Base-by-base conservation (phyloP, 1,139 yeast genomes). In the Geotrichum candidum region DNA sequence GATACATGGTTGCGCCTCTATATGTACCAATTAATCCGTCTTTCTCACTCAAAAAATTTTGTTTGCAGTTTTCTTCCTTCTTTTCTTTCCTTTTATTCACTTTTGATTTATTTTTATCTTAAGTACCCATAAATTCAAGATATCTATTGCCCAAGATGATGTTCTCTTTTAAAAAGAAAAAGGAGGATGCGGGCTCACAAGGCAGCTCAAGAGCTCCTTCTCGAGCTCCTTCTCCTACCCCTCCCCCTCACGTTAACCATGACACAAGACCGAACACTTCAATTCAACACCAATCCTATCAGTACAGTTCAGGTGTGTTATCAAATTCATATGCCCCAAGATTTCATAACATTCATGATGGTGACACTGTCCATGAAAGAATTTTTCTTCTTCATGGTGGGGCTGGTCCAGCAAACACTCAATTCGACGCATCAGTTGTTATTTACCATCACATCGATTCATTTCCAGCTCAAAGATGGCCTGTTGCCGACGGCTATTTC, bases 381-480 rank as follows among this genome's bases (percentile, higher is more conserved):
- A 50, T 74, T n/a, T 66, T 72, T 45, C 62, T 73, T 51, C 65
- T 73, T 18, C 73, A 71, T 54, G 77, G 77, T 11, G 64, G 66
- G 2, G 75, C 74, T 6, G 76, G 76, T 2, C 71, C 73, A 3
- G 62, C 59, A 18, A 62, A 61, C 13, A 59, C 59, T 3, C 61
- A 63, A 52, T 64, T 63, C 48, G 69, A 70, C 53, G 70, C 68
- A 0, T 68, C 75, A 10, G 79, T 83, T n/a, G 75, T 80, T 1
- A 83, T 82, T 1, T 71, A 73, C 59, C 79, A 77, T 63, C 76
- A 82, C 67, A 73, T 76, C 35, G 78, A 79, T 65, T 81, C 81
- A 48, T 88, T 84, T 65, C 96, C 97, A 0, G 83, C 91, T 0
- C 87, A 85, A 68, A 77, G 81, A 61, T 88, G 82, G 70, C 96